Conservation (phyloP, 345 rosid genomes). For the Linum lewisii region DNA sequence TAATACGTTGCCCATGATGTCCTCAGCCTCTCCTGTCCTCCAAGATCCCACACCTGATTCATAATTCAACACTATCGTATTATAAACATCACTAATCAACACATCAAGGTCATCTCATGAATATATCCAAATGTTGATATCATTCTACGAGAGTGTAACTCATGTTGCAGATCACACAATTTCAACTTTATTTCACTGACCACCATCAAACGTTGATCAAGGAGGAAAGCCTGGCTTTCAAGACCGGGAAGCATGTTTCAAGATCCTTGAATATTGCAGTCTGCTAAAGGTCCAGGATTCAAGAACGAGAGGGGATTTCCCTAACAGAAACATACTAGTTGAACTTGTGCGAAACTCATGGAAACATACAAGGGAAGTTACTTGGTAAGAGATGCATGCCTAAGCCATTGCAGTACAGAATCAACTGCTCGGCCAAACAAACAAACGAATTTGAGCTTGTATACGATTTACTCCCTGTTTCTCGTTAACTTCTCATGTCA, state of each 20-base stretch:
- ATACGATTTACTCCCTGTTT: too few species aligned
- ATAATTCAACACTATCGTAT: neutral
- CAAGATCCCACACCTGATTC: slow-evolving; percentile 85
- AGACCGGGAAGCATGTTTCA: neutral
- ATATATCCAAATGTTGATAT: too few species aligned
- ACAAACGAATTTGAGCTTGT: too few species aligned
- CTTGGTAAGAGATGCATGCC: neutral
- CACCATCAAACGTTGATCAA: too few species aligned
- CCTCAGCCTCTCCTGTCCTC: slow-evolving; percentile 91
- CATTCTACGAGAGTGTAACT: too few species aligned
- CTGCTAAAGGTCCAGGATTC: too few species aligned
- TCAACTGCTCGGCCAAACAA: too few species aligned
- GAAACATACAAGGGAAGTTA: neutral
- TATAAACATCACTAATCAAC: neutral
- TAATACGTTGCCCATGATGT: slow-evolving; percentile 96
- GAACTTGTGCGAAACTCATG: neutral
- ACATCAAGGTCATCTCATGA: neutral
- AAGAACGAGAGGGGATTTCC: neutral
- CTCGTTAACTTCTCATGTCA: too few species aligned
- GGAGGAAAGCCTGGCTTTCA: neutral
- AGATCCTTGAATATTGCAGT: neutral
- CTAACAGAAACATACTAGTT: neutral
- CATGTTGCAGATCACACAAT: too few species aligned
- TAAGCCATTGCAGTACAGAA: neutral
- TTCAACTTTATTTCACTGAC: too few species aligned